These are phyloP conservation scores for Globisporangium emineosum DNA, from an alignment of 352 stramenopile species.

Conservation along the genomic window DNA sequence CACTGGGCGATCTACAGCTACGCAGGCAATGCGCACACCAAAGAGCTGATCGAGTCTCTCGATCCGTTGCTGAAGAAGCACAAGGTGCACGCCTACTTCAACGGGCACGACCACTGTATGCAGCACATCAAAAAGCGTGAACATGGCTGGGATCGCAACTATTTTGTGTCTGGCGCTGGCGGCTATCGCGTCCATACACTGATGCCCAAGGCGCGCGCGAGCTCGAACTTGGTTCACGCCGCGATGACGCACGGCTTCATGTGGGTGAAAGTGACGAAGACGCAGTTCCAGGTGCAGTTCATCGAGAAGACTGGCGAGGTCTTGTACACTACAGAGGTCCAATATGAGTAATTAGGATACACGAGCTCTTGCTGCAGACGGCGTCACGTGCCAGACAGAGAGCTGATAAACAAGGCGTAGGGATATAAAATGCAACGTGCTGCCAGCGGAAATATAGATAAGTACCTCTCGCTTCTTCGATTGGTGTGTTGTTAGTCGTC, in stretches of 20 bases:
- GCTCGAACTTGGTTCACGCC: conserved; percentile 70
- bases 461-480: conserved; percentile 14
- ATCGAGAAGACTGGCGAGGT: conserved; percentile 63
- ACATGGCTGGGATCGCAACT: conserved; percentile 51
- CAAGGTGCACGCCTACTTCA: conserved; percentile 86
- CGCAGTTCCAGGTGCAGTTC: conserved; percentile 73
- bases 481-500: not conserved
- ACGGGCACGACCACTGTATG: conserved; percentile 82
- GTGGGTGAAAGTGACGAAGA: conserved; percentile 66
- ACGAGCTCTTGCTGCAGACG: not conserved
- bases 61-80: conserved; percentile 78
- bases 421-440: not conserved
- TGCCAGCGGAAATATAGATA: conserved; percentile 10
- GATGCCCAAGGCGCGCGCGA: conserved; percentile 59
- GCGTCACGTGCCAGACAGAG: not conserved
- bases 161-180: conserved; percentile 78
- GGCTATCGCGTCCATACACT: conserved; percentile 71
- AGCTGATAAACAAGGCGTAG: no score
- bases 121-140: conserved; percentile 71
- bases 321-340: conserved; percentile 79
- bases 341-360: conserved; percentile 28
- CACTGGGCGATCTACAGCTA: conserved; percentile 87
- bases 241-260: conserved; percentile 86
- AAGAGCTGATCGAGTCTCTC: conserved; percentile 68
- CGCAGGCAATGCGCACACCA: conserved; percentile 75